Conservation (phyloP, 257 asterid species). For the Thymus mandschuricus region DNA sequence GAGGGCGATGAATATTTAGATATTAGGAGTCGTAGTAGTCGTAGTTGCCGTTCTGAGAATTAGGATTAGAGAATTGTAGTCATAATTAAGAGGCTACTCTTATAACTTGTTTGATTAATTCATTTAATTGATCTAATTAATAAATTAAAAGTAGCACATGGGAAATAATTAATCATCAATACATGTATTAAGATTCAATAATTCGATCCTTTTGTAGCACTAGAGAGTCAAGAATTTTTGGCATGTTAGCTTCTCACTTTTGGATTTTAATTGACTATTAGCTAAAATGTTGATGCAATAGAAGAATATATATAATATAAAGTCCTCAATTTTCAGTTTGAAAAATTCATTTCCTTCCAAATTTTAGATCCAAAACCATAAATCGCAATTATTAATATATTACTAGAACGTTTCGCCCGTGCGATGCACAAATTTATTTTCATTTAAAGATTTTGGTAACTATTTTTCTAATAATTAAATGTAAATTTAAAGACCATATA, state of each 20-base stretch:
- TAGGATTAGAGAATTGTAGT: background rate
- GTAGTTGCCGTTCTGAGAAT: background rate
- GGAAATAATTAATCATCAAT: background rate
- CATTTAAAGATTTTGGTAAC: no score
- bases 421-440: no score
- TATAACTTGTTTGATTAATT: background rate
- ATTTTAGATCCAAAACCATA: background rate
- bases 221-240: no score
- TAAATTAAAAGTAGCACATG: slow-evolving; percentile 12
- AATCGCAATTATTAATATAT: background rate
- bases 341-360: no score
- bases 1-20: background rate
- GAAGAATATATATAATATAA: no score
- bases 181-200: background rate
- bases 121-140: background rate
- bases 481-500: no score
- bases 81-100: background rate
- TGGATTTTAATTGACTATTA: background rate
- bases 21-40: background rate
- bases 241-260: background rate
- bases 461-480: no score
- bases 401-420: no score
- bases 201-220: no score
- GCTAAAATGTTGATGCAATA: background rate
- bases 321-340: no score